phyloP scores from a whole-genome alignment of 768 basidiomycete genomes.

The Tricholoma furcatifolium region DNA sequence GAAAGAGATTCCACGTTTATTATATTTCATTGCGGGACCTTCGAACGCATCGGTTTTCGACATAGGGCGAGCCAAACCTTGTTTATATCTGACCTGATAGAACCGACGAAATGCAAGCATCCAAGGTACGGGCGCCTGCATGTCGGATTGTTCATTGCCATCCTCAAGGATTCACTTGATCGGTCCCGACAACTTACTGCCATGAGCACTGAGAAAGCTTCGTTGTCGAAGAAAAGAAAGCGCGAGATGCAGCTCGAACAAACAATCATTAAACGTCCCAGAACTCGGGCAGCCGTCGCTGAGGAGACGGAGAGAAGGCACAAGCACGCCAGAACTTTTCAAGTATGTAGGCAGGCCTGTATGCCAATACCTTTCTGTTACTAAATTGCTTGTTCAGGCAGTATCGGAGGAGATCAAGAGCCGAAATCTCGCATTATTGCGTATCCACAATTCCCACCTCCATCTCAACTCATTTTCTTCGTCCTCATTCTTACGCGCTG shows the following conservation, averaged over 20 bases:
- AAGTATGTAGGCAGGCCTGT: no score
- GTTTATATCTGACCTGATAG: conserved; percentile 13
- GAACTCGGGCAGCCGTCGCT: neutral
- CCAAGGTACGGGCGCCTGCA: conserved; percentile 15
- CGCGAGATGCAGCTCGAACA: no score
- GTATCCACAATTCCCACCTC: no score
- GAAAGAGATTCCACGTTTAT: conserved; percentile 11
- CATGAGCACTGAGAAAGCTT: no score
- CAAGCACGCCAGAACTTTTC: no score
- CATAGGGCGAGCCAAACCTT: conserved; percentile 14
- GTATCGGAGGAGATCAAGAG: no score
- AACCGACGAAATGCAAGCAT: neutral
- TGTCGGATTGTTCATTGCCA: conserved; percentile 10
- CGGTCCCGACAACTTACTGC: neutral
- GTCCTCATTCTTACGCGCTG: no score
- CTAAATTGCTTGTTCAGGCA: no score
- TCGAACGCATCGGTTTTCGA: conserved; percentile 14
- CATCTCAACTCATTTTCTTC: no score
- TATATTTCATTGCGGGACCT: conserved; percentile 15
- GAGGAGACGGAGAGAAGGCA: neutral
- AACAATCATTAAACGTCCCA: neutral
- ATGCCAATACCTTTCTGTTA: no score
- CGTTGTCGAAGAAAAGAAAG: no score
- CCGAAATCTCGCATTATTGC: no score
- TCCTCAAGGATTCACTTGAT: conserved; percentile 9